These are phyloP conservation scores for Cornus kousa DNA, from an alignment of 148 eudicot genomes.

Conservation along the genomic window DNA sequence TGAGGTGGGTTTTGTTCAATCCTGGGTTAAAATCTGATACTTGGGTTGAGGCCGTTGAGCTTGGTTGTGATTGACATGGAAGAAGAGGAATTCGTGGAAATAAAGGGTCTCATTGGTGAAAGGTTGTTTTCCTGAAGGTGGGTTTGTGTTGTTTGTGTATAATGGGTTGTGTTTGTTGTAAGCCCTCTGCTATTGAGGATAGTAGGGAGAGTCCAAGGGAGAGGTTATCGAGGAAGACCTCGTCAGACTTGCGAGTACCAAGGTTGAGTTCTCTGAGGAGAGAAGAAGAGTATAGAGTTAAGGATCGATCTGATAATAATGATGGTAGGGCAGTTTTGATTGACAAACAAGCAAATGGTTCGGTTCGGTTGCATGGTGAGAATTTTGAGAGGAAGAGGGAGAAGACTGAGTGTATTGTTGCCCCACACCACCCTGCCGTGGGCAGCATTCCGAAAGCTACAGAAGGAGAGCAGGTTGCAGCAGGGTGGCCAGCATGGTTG, in stretches of 20 bases:
- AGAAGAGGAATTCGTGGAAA: slow-evolving; percentile 16
- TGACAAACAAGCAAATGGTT: slow-evolving; percentile 60
- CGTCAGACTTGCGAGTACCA: slow-evolving; percentile 35
- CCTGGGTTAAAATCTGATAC: neutral
- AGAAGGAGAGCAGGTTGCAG: slow-evolving; percentile 79
- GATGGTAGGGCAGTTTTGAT: slow-evolving; percentile 63
- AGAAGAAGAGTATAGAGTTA: slow-evolving; percentile 41
- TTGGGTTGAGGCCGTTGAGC: neutral
- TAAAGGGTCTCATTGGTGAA: slow-evolving; percentile 6
- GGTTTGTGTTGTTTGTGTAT: slow-evolving; percentile 21
- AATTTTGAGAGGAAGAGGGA: slow-evolving; percentile 55
- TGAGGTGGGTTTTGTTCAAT: slow-evolving; percentile 3
- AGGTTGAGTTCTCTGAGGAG: slow-evolving; percentile 51
- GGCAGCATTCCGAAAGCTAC: slow-evolving; percentile 49
- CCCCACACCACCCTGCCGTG: slow-evolving; percentile 36
- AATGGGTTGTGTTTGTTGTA: slow-evolving; percentile 81
- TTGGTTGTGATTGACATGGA: slow-evolving; percentile 1
- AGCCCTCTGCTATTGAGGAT: slow-evolving; percentile 60
- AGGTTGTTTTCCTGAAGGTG: slow-evolving; percentile 13
- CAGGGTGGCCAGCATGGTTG: slow-evolving; percentile 91
- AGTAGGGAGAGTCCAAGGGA: slow-evolving; percentile 66
- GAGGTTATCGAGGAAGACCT: slow-evolving; percentile 47
- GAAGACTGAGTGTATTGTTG: slow-evolving; percentile 29
- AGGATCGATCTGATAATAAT: slow-evolving; percentile 33
- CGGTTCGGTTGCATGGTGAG: slow-evolving; percentile 41